Evolutionary conservation across 2,329 filamentous ascomycete genomes (phyloP).

Genomic region (Aspergillus thermomutatus): DNA sequence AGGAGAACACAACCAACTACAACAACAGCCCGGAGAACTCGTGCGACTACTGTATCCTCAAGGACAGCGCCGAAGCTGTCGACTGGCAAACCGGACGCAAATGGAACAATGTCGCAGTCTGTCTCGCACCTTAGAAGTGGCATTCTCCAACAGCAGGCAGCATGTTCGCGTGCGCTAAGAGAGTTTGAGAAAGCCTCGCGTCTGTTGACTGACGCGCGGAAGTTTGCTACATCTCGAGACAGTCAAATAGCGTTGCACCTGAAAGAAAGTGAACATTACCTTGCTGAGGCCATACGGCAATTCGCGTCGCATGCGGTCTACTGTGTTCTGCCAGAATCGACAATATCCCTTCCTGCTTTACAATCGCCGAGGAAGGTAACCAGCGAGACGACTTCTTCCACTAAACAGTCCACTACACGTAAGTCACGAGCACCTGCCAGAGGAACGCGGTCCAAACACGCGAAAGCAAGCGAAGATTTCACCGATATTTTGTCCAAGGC

Average conservation of each 20-base stretch:
- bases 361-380: slow-evolving; percentile 28
- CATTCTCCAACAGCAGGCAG: slow-evolving; percentile 51
- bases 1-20: slow-evolving; percentile 23
- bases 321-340: slow-evolving; percentile 88
- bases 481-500: slow-evolving; percentile 36
- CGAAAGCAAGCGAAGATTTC: slow-evolving; percentile 34
- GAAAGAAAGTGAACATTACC: slow-evolving; percentile 34
- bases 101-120: slow-evolving; percentile 34
- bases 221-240: slow-evolving; percentile 43
- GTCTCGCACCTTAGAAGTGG: slow-evolving; percentile 46
- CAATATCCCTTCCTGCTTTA: slow-evolving; percentile 78
- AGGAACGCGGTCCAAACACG: slow-evolving; percentile 24
- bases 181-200: slow-evolving; percentile 57
- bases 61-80: slow-evolving; percentile 20
- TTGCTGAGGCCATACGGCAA: slow-evolving; percentile 38
- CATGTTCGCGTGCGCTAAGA: slow-evolving; percentile 44
- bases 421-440: slow-evolving; percentile 26
- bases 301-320: slow-evolving; percentile 80
- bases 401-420: slow-evolving; percentile 22
- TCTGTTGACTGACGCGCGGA: slow-evolving; percentile 44
- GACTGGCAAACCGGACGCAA: slow-evolving; percentile 11
- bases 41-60: slow-evolving; percentile 25
- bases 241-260: slow-evolving; percentile 59
- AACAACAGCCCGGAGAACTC: slow-evolving; percentile 26
- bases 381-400: slow-evolving; percentile 36